Evolutionary conservation across 108 stramenopile species (phyloP), one percentile per base, ranked within the genome.

Genomic region (Skeletonema grethae): DNA sequence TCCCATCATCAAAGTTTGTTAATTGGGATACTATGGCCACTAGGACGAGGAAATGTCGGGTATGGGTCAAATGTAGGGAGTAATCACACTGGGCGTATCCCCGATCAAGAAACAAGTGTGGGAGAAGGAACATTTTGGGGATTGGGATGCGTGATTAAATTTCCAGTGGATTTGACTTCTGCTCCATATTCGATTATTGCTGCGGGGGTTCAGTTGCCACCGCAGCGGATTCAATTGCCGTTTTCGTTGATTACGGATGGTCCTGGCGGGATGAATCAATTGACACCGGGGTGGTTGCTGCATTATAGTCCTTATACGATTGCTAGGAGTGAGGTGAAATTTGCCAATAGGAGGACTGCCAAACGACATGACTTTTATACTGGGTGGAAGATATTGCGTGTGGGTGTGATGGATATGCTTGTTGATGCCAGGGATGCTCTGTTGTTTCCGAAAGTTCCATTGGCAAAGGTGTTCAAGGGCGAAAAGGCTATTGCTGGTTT

Each of bases 41-140:
- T 86, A 1, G 98, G 98, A 34, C 67, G 97, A 48, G 97, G 97
- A 13, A 97, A 99, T 79, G 93, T 99, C 3, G 97, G 91, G 6
- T 99, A 98, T 69, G 98, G 98, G 9, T 85, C 86, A 56, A 97
- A 97, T 69, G 92, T 97, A 11, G 98, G 98, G 9, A 88, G 88
- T 24, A 99, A 99, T 77, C 98, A 99, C 75, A 99, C 98, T 1
- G 96, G 95, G 7, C 79, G 97, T 5, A 69, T 94, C 11, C 93
- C 97, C 3, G 98, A 99, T 83, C 97, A 97, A 72, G 97, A 98
- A 82, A 74, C 82, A 16, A 67, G 86, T 67, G 78, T 86, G 1
- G 98, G 97, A 0, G 98, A 99, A 72, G 98, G 98, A 5, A 81
- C 91, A 25, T 99, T 92, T 82, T 97, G 87, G 90, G 98, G 98